Conservation (phyloP, 192 early-diverging fungal genomes). For the Rhizoclosmatium globosum region DNA sequence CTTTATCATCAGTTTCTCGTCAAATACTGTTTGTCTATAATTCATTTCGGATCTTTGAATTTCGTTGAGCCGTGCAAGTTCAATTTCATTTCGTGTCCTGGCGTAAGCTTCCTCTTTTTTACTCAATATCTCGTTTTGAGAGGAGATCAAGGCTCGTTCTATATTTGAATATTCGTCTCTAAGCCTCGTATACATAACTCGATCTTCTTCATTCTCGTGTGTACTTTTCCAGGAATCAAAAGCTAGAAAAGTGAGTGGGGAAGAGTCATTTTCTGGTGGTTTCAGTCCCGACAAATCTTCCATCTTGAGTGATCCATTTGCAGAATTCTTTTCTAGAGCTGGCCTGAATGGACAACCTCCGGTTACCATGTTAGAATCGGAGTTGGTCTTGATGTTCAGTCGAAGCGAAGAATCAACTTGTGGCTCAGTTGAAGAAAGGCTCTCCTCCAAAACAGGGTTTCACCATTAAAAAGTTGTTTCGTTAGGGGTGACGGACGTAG, state of each 20-base stretch:
- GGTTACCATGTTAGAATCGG: too few relatives aligned
- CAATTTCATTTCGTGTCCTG: conserved; percentile 16
- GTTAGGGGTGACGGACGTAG: too few relatives aligned
- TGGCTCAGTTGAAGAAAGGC: too few relatives aligned
- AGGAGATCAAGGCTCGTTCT: conserved; percentile 28
- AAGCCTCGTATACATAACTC: not conserved
- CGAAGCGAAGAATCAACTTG: too few relatives aligned
- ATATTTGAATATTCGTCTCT: conserved; percentile 29
- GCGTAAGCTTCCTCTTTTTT: conserved; percentile 39
- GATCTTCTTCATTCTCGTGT: not conserved
- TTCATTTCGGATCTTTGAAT: conserved; percentile 27
- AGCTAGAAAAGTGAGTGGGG: not conserved
- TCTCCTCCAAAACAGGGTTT: too few relatives aligned
- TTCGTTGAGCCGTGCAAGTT: conserved; percentile 23
- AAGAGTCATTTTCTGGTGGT: not conserved
- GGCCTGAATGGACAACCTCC: too few relatives aligned
- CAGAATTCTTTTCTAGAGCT: too few relatives aligned
- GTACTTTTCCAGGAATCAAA: not conserved
- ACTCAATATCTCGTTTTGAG: conserved; percentile 32
- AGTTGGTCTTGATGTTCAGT: too few relatives aligned
- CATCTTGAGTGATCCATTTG: too few relatives aligned
- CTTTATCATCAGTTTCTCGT: not conserved
- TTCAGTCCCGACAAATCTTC: too few relatives aligned
- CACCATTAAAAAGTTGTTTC: too few relatives aligned
- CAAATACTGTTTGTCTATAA: not conserved